These are phyloP conservation scores for Fusarium sterilihyphosum DNA, from an alignment of 2,329 filamentous ascomycete genomes.

Conservation along the genomic window DNA sequence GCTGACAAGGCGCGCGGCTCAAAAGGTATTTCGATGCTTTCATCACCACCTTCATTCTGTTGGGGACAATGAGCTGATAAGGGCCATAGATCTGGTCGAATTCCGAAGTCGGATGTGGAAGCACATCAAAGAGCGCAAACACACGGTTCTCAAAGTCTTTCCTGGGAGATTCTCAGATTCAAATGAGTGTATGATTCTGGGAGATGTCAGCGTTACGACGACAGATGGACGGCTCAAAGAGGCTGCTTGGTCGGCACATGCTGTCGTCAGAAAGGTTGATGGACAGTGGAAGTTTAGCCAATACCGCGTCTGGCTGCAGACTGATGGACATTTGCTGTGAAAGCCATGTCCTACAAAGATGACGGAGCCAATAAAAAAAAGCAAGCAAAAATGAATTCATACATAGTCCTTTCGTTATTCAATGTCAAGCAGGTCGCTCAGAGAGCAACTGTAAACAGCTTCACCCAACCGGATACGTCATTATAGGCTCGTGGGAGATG, in stretches of 20 bases:
- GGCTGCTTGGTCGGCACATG: conserved; percentile 48
- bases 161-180: conserved; percentile 49
- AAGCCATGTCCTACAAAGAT: not conserved
- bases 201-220: conserved; percentile 43
- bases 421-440: conserved; percentile 1
- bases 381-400: conserved; percentile 15
- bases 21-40: conserved; percentile 42
- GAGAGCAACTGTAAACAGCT: not conserved
- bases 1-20: conserved; percentile 50
- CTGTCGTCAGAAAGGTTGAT: conserved; percentile 41
- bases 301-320: conserved; percentile 49
- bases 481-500: conserved; percentile 18
- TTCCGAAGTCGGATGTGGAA: conserved; percentile 58
- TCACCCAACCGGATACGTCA: conserved; percentile 30
- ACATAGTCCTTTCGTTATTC: conserved; percentile 21
- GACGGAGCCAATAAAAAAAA: not conserved
- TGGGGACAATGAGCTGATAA: conserved; percentile 6
- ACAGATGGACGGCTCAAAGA: conserved; percentile 42
- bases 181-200: conserved; percentile 45
- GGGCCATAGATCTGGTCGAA: conserved; percentile 51
- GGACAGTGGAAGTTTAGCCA: conserved; percentile 48
- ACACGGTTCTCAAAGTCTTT: conserved; percentile 55
- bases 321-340: conserved; percentile 28
- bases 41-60: not conserved
- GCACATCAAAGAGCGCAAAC: conserved; percentile 51